Base-by-base conservation (phyloP, 495 filamentous ascomycete species). In the Aspergillus taichungensis region DNA sequence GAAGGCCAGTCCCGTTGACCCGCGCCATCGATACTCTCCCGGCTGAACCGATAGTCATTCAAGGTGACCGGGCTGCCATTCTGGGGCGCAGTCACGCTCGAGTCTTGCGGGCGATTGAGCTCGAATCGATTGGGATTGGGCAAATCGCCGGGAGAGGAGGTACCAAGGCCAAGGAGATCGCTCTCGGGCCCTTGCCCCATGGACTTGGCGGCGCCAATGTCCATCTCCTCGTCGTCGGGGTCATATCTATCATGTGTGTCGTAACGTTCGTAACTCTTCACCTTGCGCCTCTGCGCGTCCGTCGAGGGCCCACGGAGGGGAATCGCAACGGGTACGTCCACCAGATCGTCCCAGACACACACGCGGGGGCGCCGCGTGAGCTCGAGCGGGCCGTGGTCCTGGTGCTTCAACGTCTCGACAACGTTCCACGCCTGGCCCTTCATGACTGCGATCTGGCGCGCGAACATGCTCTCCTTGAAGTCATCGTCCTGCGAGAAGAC, bases 371-470 rank as follows among this genome's bases (percentile, higher is more conserved):
- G 74, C 51, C 92, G 77, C 13, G 91, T 96, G 47, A 98, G 74
- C 64, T 98, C 92, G 12, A 98, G 71, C 1, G 92, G 92, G 1
- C 92, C 92, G 52, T 96, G 91, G 61, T 95, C 94, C 1, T 76
- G 73, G 4, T 82, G 84, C 58, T 98, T 98, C 41, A 98, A 71
- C 8, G 91, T 95, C 68, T 98, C 92, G 7, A 98, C 89, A 3
- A 98, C 92, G 63, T 98, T 98, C 87, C 90, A 98, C 7, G 94
- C 92, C 56, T 98, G 92, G 5, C 92, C 92, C 68, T 98, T 98
- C 86, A 98, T 92, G 34, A 98, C 92, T 1, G 94, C 91, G 38
- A 97, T 95, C 56, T 98, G 92, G 42, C 85, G 76, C 12, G 87
- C 88, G 64, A 94, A 98, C 92, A 98, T 98, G 63, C 85, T 82